A percentile compares a stretch with the other conserved stretches of the same genome.
phyloP scores from a whole-genome alignment of 768 basidiomycete genomes.

The Rhodotorula kratochvilovae region DNA sequence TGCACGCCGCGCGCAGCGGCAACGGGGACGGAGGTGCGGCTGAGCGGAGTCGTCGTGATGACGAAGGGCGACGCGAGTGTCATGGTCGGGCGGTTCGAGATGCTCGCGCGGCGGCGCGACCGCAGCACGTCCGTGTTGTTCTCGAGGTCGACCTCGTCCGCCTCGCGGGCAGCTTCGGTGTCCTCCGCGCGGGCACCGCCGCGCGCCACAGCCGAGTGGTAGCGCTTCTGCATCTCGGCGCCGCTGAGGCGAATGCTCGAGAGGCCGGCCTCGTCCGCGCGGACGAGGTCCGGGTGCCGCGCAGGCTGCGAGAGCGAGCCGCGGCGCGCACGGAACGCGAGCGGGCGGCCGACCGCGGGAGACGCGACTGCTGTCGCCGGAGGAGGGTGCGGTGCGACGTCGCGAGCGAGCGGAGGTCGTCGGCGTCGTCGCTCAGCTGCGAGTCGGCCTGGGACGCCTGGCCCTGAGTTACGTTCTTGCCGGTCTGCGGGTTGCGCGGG shows the following conservation, averaged over 20 bases:
- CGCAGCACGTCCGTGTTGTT: conserved; percentile 5
- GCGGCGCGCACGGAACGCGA: neutral
- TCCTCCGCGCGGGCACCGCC: conserved; percentile 4
- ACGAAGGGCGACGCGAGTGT: conserved; percentile 5
- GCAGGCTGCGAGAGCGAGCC: conserved; percentile 1
- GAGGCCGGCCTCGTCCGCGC: conserved; percentile 29
- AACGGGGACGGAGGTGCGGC: neutral
- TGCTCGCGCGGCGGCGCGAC: conserved; percentile 20
- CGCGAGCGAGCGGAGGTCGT: conserved; percentile 23
- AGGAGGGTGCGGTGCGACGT: conserved; percentile 7
- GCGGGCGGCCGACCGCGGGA: neutral
- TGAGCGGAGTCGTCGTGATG: neutral
- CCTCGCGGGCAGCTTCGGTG: conserved; percentile 20
- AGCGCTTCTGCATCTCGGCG: conserved; percentile 32
- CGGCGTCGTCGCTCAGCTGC: conserved; percentile 26
- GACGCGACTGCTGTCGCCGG: neutral
- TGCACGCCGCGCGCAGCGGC: conserved; percentile 10
- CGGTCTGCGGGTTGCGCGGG: neutral
- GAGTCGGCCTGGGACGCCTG: conserved; percentile 25
- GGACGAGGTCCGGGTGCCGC: conserved; percentile 17
- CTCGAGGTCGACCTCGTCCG: conserved; percentile 32
- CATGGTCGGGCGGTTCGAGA: conserved; percentile 9
- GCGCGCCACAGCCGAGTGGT: conserved; percentile 24
- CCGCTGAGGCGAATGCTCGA: conserved; percentile 21
- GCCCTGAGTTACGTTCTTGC: conserved; percentile 12